Conservation (phyloP, 331 rosid species). For the Spiraea crenata region DNA sequence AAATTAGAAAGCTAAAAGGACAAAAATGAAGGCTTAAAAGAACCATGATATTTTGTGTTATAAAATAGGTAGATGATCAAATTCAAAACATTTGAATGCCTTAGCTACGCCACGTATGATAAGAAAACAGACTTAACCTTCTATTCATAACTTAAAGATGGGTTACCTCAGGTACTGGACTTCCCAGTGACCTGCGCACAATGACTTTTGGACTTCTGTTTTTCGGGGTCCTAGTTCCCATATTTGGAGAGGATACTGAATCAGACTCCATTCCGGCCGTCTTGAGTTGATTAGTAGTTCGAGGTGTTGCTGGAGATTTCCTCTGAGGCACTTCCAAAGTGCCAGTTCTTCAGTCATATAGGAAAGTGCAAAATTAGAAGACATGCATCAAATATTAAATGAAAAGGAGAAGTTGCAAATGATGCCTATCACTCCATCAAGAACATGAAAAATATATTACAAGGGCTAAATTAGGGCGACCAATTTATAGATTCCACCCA, state of each 20-base stretch:
- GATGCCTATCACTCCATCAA: neutral
- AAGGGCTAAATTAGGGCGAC: neutral
- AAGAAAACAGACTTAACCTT: neutral
- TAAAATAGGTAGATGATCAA: conserved; percentile 1
- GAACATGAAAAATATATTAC: neutral
- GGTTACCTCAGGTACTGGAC: conserved; percentile 65
- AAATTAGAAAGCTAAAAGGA: neutral
- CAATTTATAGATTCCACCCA: neutral
- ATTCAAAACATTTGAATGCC: neutral
- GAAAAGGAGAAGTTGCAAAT: conserved; percentile 1
- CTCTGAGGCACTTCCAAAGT: conserved; percentile 57
- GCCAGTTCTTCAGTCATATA: conserved; percentile 41
- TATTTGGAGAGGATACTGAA: conserved; percentile 41
- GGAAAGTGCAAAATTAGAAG: neutral
- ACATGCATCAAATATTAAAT: neutral
- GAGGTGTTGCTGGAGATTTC: conserved; percentile 60
- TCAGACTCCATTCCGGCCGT: conserved; percentile 43
- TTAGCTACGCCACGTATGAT: neutral
- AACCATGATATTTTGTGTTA: neutral
- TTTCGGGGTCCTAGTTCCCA: conserved; percentile 52
- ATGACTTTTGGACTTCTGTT: conserved; percentile 53
- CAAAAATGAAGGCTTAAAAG: neutral
- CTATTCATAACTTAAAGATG: neutral
- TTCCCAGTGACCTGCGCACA: conserved; percentile 58
- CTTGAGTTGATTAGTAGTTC: conserved; percentile 49